A percentile compares a stretch with the other conserved stretches of the same genome.
Evolutionary conservation across 441 rosid species (phyloP).

Genomic region (Brassica hybrid): DNA sequence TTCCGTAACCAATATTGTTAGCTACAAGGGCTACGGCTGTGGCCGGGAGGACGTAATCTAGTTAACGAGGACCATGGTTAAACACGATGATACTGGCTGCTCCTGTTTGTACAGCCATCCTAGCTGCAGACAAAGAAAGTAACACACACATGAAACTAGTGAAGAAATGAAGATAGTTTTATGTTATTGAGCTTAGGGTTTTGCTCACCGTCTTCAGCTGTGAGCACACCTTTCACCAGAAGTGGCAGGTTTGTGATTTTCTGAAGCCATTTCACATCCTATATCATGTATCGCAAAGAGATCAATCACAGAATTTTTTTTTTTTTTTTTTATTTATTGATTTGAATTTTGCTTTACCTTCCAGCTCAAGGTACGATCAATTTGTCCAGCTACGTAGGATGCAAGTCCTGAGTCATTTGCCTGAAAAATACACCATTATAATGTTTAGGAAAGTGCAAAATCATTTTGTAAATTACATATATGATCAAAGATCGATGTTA

Average conservation of each 20-base stretch:
- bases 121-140: slow-evolving; percentile 57
- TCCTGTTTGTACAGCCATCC: slow-evolving; percentile 69
- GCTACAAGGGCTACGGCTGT: slow-evolving; percentile 76
- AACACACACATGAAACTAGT: not conserved
- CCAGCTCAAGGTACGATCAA: not conserved
- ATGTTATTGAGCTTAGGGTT: not conserved
- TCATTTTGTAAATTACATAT: not conserved
- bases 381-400: not conserved
- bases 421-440: slow-evolving; percentile 30
- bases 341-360: not conserved
- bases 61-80: slow-evolving; percentile 93
- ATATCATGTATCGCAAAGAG: not conserved
- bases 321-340: too few relatives aligned
- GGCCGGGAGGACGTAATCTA: slow-evolving; percentile 86
- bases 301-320: not conserved
- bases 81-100: slow-evolving; percentile 92
- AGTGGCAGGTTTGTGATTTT: slow-evolving; percentile 59
- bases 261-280: slow-evolving; percentile 68
- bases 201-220: slow-evolving; percentile 81
- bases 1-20: too few relatives aligned
- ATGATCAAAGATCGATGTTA: not conserved
- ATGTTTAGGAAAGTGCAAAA: not conserved
- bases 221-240: slow-evolving; percentile 86
- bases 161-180: not conserved
- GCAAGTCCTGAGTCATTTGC: slow-evolving; percentile 35